Evolutionary conservation across 257 asterid species (phyloP), one percentile per base, ranked within the genome.

Genomic region (Schizonepeta tenuifolia): DNA sequence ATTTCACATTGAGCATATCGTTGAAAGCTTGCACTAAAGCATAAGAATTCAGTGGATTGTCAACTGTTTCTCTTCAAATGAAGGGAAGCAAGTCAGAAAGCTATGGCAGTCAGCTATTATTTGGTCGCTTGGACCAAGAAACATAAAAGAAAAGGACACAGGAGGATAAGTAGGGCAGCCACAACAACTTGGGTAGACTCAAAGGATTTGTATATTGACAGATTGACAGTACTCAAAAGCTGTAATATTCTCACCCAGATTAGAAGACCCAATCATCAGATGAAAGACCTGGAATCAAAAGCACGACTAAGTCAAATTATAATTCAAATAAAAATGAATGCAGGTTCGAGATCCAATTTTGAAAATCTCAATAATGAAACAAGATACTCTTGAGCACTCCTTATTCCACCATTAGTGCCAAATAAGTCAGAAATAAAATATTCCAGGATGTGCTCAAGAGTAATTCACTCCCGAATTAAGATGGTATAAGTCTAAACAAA

Each of bases 191-290:
- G 74, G 70, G 41, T 69, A 43, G 44, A 22, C 65, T 67, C 17
- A 7, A 40, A 33, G 35, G 24, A 14, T 9, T n/a, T 18, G 22
- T 8, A 58, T 57, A 56, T 49, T 9, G 41, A 24, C 26, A 69
- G 46, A 49, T 49, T 9, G 41, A 24, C 26, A 69, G 46, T 47
- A 50, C 59, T 67, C 9, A 13, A 74, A 72, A 47, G 44, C 35
- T 38, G 59, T 40, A 43, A 41, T 46, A 17, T 70, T 68, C 94
- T 84, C 83, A 92, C 97, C 96, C 82, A 85, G 72, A 80, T 90
- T 92, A 26, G 94, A 89, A 50, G 86, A 84, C 78, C 98, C 98
- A n/a, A 92, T 92, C 89, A 92, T 69, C 31, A 92, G 77, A 85
- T 92, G 98, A 75, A 92, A 88, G 82, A 88, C 94, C 97, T 92